Conservation (phyloP, 1,284 basidiomycete genomes). For the Ganoderma lucidum region DNA sequence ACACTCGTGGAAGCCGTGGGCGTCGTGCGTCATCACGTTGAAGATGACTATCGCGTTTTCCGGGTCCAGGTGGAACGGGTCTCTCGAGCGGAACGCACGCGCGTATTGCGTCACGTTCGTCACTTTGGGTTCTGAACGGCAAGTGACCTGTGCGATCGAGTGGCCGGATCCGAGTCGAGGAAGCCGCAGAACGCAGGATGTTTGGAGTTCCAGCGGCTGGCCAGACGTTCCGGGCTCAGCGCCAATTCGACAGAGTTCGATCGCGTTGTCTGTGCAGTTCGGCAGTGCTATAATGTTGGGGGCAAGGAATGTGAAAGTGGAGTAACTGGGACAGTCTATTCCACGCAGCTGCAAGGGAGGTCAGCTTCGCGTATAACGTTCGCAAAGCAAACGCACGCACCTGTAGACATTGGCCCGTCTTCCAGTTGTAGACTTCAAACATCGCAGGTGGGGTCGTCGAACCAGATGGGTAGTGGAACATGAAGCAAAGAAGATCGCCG, state of each 20-base stretch:
- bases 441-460: conserved; percentile 26
- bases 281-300: conserved; percentile 46
- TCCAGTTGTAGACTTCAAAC: conserved; percentile 54
- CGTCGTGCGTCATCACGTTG: conserved; percentile 35
- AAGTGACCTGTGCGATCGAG: conserved; percentile 32
- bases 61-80: conserved; percentile 33
- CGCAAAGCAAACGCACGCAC: conserved; percentile 35
- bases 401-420: conserved; percentile 45
- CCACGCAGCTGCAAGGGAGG: conserved; percentile 16
- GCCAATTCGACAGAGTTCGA: conserved; percentile 34
- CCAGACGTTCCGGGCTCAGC: conserved; percentile 7
- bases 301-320: conserved; percentile 51
- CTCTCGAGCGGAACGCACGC: conserved; percentile 18
- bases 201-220: conserved; percentile 19
- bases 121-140: conserved; percentile 37
- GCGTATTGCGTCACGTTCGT: conserved; percentile 19
- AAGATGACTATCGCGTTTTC: conserved; percentile 35
- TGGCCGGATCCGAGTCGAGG: conserved; percentile 22
- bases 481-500: conserved; percentile 45
- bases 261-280: conserved; percentile 30
- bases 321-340: conserved; percentile 39
- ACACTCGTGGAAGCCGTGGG: conserved; percentile 29
- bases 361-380: neutral
- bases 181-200: conserved; percentile 28
- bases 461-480: conserved; percentile 33